Conservation (phyloP, 1,284 basidiomycete species). For the Austroboletus novae-zelandiae region DNA sequence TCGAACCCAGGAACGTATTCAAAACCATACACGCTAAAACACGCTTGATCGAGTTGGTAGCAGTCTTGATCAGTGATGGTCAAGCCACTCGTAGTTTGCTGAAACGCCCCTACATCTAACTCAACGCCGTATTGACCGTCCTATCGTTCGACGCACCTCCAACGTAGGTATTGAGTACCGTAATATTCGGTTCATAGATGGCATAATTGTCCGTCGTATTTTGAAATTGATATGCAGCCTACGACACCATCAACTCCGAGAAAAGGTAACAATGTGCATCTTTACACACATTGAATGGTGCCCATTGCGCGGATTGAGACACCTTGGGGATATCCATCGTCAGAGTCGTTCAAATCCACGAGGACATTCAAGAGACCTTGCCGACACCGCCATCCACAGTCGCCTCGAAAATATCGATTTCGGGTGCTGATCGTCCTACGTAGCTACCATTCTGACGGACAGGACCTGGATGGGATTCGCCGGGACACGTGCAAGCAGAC, state of each 20-base stretch:
- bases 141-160: slow-evolving; percentile 23
- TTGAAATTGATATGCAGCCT: slow-evolving; percentile 32
- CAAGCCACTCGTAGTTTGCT: slow-evolving; percentile 35
- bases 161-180: slow-evolving; percentile 28
- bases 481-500: slow-evolving; percentile 77
- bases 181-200: slow-evolving; percentile 28
- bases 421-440: slow-evolving; percentile 74
- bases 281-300: slow-evolving; percentile 30
- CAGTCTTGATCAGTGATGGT: slow-evolving; percentile 30
- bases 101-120: slow-evolving; percentile 25
- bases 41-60: slow-evolving; percentile 26
- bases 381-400: slow-evolving; percentile 29
- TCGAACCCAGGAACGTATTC: slow-evolving; percentile 36
- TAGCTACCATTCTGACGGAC: slow-evolving; percentile 54
- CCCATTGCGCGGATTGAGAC: slow-evolving; percentile 37
- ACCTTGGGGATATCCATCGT: slow-evolving; percentile 20
- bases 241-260: slow-evolving; percentile 7
- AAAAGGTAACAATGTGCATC: not conserved
- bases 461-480: slow-evolving; percentile 84
- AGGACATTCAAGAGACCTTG: slow-evolving; percentile 21
- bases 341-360: slow-evolving; percentile 5
- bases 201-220: slow-evolving; percentile 27
- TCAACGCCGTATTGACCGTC: slow-evolving; percentile 2
- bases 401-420: slow-evolving; percentile 34
- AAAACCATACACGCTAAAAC: slow-evolving; percentile 35